Conservation (phyloP, 106 monocot genomes). For the Apostasia ramifera region DNA sequence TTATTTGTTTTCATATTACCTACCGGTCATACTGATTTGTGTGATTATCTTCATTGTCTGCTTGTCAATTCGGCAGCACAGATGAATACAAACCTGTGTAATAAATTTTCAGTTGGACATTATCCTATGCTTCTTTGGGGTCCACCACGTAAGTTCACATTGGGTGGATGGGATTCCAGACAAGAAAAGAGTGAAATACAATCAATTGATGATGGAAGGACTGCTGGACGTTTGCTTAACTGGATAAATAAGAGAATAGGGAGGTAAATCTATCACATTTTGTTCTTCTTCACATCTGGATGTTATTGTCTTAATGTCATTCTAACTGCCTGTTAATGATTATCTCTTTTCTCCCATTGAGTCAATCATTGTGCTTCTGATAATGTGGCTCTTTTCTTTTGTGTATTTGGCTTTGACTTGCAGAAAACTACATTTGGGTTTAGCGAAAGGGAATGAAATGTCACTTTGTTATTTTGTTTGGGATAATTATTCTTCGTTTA, state of each 20-base stretch:
- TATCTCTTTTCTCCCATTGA: neutral
- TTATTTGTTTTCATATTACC: no score
- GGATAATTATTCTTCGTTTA: no score
- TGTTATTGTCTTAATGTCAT: neutral
- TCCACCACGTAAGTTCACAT: slow-evolving; percentile 54
- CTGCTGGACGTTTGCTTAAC: slow-evolving; percentile 68
- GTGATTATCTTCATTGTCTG: slow-evolving; percentile 1
- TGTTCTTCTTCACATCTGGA: neutral
- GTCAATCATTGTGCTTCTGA: neutral
- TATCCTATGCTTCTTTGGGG: slow-evolving; percentile 91
- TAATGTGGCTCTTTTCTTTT: no score
- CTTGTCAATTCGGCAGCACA: slow-evolving; percentile 70
- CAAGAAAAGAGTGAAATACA: slow-evolving; percentile 61
- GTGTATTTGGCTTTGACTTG: no score
- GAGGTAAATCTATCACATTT: slow-evolving; percentile 36
- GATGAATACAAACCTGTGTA: slow-evolving; percentile 77
- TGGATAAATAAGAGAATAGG: slow-evolving; percentile 89
- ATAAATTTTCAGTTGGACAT: slow-evolving; percentile 66
- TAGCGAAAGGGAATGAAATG: no score
- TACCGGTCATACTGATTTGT: slow-evolving; percentile 2
- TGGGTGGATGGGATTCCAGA: slow-evolving; percentile 52
- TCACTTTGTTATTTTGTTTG: no score
- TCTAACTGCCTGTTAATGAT: neutral
- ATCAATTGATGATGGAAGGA: slow-evolving; percentile 71
- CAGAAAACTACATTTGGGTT: no score